Evolutionary conservation across 2,329 filamentous ascomycete genomes (phyloP), one percentile per base, ranked within the genome.

Genomic region (Colletotrichum agaves): DNA sequence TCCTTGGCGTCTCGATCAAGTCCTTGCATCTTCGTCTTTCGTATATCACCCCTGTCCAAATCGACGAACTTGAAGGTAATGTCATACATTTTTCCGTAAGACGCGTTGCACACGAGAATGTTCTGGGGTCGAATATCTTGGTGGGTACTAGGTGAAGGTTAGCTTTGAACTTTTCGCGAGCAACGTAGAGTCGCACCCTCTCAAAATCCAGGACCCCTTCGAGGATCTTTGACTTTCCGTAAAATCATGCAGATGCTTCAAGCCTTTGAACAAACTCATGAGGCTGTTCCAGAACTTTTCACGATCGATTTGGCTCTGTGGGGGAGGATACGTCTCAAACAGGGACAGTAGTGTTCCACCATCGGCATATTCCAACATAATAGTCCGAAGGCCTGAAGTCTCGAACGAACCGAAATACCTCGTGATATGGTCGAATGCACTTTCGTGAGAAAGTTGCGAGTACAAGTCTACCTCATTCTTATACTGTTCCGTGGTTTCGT

Each of bases 101-200:
- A 4, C 8, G n/a, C n/a, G 10, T n/a, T 44, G 17, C n/a, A 17
- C 5, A 44, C 43, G 4, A 63, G 10, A 5, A 63, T 63, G 3
- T 63, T 63, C 5, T 63, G 52, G 3, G 61, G 61, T 3, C 52
- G 33, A 19, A 63, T 58, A 1, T 63, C 61, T 17, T 63, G 61
- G 15, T 50, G 43, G 0, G 61, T 63, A 5, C 61, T 61, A 13
- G 2, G 27, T 2, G 1, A 8, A 27, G 27, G 27, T 27, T 7
- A 27, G 27, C 27, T 47, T n/a, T 17, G 43, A 44, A 44, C 12
- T 3, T 21, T 19, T 6, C 27, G 6, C 27, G 27, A 27, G 5
- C 27, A 27, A 27, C 27, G 8, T 27, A 7, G 6, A 27, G 27
- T 27, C 27, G 27, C 27, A 44, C 43, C 43, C 43, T 44, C 43